Base-by-base conservation (phyloP, 345 rosid genomes). In the Moringa oleifera region DNA sequence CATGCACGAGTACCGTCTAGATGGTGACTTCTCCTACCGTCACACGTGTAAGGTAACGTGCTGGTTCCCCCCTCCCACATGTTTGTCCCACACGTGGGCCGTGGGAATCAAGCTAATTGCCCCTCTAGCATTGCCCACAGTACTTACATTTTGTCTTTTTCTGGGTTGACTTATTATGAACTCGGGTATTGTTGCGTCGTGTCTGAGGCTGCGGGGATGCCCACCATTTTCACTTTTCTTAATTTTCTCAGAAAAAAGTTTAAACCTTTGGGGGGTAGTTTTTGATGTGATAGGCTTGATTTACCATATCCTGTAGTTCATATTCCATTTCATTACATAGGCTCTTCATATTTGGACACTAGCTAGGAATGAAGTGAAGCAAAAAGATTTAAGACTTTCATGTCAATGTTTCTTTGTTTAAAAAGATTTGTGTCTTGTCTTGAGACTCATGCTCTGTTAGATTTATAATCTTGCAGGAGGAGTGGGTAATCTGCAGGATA, bases 401-500 rank as follows among this genome's bases (percentile, higher is more conserved):
- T n/a, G n/a, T n/a, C n/a, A n/a, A n/a, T n/a, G n/a, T n/a, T n/a
- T n/a, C n/a, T n/a, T n/a, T n/a, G n/a, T n/a, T n/a, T n/a, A n/a
- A n/a, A n/a, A n/a, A n/a, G n/a, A n/a, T n/a, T n/a, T n/a, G n/a
- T n/a, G n/a, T n/a, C n/a, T n/a, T n/a, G n/a, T n/a, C n/a, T n/a
- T n/a, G n/a, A n/a, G n/a, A n/a, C n/a, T n/a, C n/a, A n/a, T n/a
- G n/a, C n/a, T n/a, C n/a, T 47, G 23, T 46, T 33, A n/a, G 15
- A 17, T 47, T 47, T 22, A n/a, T 54, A 17, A 50, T 71, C n/a
- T 55, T 73, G 79, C 80, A 93, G 98, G 97, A 90, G 76, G 98
- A 90, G 71, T 88, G 97, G 97, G 97, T 93, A 73, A 87, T 89
- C 25, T 92, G 98, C 73, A 80, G 98, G 68, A 91, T 89, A 59